phyloP scores from a whole-genome alignment of 192 early-diverging fungal genomes.

The Coemansia sp. region DNA sequence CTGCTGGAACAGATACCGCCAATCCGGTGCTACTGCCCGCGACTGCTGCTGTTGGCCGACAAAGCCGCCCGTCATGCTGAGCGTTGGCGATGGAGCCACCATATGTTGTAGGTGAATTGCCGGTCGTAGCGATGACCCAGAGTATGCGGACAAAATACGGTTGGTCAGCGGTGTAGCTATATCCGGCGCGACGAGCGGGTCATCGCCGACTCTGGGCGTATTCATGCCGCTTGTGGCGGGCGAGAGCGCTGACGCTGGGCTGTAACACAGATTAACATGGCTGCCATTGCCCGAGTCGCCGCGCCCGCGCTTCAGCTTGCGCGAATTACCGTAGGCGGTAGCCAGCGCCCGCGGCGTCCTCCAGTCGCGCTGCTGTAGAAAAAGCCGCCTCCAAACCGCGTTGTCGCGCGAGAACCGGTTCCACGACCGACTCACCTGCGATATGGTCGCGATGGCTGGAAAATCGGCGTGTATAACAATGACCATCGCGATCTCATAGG shows the following conservation, averaged over 20 bases:
- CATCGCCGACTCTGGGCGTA: conserved; percentile 30
- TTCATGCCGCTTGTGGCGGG: conserved; percentile 24
- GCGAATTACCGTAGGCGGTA: conserved; percentile 7
- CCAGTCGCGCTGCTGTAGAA: conserved; percentile 55
- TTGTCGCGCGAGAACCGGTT: conserved; percentile 62
- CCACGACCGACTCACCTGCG: conserved; percentile 66
- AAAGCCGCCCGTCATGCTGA: conserved; percentile 5
- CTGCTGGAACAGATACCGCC: conserved; percentile 70
- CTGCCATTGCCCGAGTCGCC: conserved; percentile 1
- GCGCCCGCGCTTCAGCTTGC: background rate
- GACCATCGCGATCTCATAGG: conserved; percentile 67
- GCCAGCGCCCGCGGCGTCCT: conserved; percentile 33
- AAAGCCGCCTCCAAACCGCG: conserved; percentile 68
- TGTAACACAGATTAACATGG: background rate
- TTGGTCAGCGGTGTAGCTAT: conserved; percentile 1
- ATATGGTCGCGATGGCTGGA: conserved; percentile 57
- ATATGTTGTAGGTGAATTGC: conserved; percentile 46
- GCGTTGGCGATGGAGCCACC: conserved; percentile 41
- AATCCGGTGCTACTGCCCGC: conserved; percentile 46
- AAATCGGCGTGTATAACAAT: conserved; percentile 64
- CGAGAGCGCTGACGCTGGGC: conserved; percentile 4
- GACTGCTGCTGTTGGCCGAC: background rate
- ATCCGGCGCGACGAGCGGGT: background rate
- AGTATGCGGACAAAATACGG: conserved; percentile 26
- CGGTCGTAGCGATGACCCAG: conserved; percentile 37